Conservation (phyloP, 148 eudicot genomes). For the Fallopia convolvulus region DNA sequence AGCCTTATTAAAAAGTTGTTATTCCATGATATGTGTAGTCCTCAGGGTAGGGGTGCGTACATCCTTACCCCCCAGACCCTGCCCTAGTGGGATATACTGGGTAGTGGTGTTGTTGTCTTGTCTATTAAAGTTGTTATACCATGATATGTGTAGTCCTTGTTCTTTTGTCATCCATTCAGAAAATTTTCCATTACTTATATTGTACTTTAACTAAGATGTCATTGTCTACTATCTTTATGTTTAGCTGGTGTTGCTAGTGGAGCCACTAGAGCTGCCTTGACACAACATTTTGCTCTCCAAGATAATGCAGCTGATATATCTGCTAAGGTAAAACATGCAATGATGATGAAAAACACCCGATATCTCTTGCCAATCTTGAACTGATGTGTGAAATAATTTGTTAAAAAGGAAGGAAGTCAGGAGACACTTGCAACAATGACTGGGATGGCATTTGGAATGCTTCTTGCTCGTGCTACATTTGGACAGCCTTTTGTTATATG, state of each 20-base stretch:
- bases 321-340: conserved; percentile 63
- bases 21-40: background rate
- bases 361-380: conserved; percentile 1
- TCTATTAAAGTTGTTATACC: background rate
- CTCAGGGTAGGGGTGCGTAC: background rate
- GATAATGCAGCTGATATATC: conserved; percentile 98
- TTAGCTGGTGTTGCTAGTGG: conserved; percentile 99
- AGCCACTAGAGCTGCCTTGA: conserved; percentile 98
- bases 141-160: background rate
- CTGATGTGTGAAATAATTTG: conserved; percentile 2
- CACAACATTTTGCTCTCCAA: conserved; percentile 97
- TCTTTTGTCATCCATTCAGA: background rate
- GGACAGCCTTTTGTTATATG: conserved; percentile 78
- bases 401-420: conserved; percentile 91
- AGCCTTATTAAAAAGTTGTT: background rate
- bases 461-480: conserved; percentile 70
- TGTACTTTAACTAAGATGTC: conserved; percentile 11
- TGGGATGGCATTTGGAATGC: conserved; percentile 98
- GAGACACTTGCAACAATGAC: conserved; percentile 95
- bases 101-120: background rate
- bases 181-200: background rate
- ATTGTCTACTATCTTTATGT: conserved; percentile 15
- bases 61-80: too few relatives aligned
- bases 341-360: background rate
- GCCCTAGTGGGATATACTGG: too few relatives aligned